phyloP scores from a whole-genome alignment of 345 rosid genomes.

The Arabidopsis arenosa region DNA sequence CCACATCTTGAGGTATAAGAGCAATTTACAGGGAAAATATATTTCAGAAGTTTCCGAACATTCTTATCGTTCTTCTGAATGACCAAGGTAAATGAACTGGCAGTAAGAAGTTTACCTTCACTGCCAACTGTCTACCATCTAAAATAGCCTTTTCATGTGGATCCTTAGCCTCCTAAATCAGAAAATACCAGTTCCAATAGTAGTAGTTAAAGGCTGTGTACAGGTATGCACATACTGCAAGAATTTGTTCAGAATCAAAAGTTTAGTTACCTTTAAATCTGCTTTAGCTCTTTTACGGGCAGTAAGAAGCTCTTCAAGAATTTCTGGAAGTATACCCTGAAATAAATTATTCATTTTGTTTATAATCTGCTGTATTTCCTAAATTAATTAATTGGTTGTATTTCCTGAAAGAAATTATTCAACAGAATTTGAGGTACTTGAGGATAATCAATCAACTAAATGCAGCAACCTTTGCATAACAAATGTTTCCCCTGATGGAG shows the following conservation, averaged over 20 bases:
- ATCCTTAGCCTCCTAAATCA: conserved; percentile 87
- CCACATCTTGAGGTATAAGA: not conserved
- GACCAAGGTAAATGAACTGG: too few relatives aligned
- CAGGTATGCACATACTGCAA: conserved; percentile 21
- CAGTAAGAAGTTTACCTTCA: too few relatives aligned
- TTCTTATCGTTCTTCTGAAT: too few relatives aligned
- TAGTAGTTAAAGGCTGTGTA: conserved; percentile 18
- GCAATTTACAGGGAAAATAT: too few relatives aligned
- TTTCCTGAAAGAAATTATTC: conserved; percentile 11
- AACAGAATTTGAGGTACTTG: conserved; percentile 11
- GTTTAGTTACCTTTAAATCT: conserved; percentile 74
- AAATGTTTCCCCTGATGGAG: conserved; percentile 93
- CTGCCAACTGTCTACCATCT: too few relatives aligned
- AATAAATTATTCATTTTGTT: conserved; percentile 31
- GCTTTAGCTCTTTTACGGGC: conserved; percentile 99
- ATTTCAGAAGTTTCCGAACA: too few relatives aligned
- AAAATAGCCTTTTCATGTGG: conserved; percentile 40
- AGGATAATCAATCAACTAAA: conserved; percentile 14
- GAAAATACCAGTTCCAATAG: conserved; percentile 21
- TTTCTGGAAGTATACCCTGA: conserved; percentile 99
- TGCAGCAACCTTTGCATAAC: conserved; percentile 56
- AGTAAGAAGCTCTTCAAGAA: conserved; percentile 87
- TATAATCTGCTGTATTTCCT: conserved; percentile 18
- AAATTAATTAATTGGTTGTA: conserved; percentile 12
- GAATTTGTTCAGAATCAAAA: conserved; percentile 20